Evolutionary conservation across 2,329 filamentous ascomycete genomes (phyloP).

Genomic region (Dendryphion nanum): DNA sequence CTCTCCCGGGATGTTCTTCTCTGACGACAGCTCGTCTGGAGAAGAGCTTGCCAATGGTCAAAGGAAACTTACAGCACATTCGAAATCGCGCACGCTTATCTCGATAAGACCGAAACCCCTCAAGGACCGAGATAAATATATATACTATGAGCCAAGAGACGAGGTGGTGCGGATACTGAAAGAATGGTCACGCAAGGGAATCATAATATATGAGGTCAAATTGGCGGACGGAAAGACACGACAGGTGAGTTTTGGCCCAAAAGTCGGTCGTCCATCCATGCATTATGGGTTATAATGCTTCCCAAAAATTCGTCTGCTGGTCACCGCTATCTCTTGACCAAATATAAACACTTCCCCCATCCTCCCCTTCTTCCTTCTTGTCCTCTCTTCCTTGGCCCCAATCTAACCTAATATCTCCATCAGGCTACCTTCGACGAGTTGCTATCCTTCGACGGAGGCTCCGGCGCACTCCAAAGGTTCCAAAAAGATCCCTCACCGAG

Average conservation of each 20-base stretch:
- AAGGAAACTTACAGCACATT: not conserved
- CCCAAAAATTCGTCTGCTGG: no score
- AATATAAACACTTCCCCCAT: no score
- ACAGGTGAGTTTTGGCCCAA: conserved; percentile 36
- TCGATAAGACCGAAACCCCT: conserved; percentile 27
- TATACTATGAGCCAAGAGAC: conserved; percentile 28
- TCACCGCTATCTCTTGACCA: no score
- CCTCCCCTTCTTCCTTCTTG: no score
- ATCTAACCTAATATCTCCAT: no score
- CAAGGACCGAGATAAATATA: conserved; percentile 32
- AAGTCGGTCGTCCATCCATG: no score
- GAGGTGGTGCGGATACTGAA: conserved; percentile 42
- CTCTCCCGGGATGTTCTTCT: conserved; percentile 13
- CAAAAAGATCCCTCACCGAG: no score
- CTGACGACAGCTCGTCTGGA: conserved; percentile 13
- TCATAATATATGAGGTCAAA: conserved; percentile 42
- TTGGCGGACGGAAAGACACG: conserved; percentile 41
- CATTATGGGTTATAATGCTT: no score
- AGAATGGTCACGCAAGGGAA: conserved; percentile 31
- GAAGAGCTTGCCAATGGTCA: conserved; percentile 1
- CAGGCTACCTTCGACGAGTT: conserved; percentile 50
- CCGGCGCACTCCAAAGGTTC: conserved; percentile 45
- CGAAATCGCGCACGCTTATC: conserved; percentile 12
- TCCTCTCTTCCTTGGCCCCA: no score
- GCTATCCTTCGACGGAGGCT: conserved; percentile 46